Percentiles rank a stretch among this genome's conserved stretches.
These are phyloP conservation scores for Pezicula neosporulosa DNA, from an alignment of 2,329 filamentous ascomycete species.

Conservation along the genomic window DNA sequence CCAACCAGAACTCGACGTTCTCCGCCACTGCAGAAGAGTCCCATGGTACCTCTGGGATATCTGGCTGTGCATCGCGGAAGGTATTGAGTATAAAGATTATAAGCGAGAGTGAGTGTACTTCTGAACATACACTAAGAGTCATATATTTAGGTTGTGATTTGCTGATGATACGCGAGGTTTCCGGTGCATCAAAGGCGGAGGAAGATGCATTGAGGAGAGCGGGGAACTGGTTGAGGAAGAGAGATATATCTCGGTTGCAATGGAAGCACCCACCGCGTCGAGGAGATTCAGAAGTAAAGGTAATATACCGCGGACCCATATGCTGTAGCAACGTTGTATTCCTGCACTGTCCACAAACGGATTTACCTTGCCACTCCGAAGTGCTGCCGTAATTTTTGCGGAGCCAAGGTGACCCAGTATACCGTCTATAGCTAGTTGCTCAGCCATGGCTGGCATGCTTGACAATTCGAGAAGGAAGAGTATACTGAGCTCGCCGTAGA, in stretches of 20 bases:
- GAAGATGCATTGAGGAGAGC: constrained; percentile 71
- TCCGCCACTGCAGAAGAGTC: constrained; percentile 70
- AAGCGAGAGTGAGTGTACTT: constrained; percentile 73
- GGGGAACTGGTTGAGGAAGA: constrained; percentile 87
- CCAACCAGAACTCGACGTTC: constrained; percentile 79
- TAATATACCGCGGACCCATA: constrained; percentile 86
- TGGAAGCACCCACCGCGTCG: constrained; percentile 72
- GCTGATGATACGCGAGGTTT: constrained; percentile 46
- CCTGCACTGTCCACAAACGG: constrained; percentile 73
- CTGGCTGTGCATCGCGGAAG: constrained; percentile 58
- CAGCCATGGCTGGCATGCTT: constrained; percentile 74
- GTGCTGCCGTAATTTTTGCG: constrained; percentile 74
- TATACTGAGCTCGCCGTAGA: constrained; percentile 91
- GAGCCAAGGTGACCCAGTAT: constrained; percentile 76
- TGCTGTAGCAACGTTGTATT: constrained; percentile 72
- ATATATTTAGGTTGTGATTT: constrained; percentile 55
- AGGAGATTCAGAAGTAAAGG: constrained; percentile 88
- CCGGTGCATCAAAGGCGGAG: constrained; percentile 64
- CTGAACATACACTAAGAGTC: constrained; percentile 69
- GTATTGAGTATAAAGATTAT: constrained; percentile 66
- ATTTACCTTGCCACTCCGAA: constrained; percentile 67
- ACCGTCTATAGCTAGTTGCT: constrained; percentile 85
- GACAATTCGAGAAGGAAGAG: constrained; percentile 88
- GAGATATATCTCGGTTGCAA: constrained; percentile 78
- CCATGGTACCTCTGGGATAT: constrained; percentile 73